Base-by-base conservation (phyloP, 257 asterid species). In the Phtheirospermum japonicum region DNA sequence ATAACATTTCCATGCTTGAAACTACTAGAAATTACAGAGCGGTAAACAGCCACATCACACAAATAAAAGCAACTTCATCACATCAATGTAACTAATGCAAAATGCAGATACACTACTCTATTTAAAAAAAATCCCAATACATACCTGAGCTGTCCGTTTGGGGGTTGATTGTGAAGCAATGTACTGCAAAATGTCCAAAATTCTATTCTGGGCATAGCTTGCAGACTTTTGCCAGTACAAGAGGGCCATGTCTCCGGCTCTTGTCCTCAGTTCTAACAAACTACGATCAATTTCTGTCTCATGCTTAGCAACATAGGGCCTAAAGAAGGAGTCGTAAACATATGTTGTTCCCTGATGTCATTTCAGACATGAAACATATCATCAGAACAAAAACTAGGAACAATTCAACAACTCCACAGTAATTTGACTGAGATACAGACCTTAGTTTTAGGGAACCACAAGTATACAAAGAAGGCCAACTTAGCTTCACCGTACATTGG, bases 401-500 rank as follows among this genome's bases (percentile, higher is more conserved):
- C 23, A 69, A 71, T 45, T 2, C 11, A 50, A 50, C 30, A 52
- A 45, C 43, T 57, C 43, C 11, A 39, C 49, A 58, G 45, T 49
- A 20, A 56, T 23, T 12, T 55, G 61, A 45, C 26, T 34, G 72
- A 66, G 49, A 71, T 50, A 36, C 68, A 57, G 14, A 89, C 98
- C 98, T 85, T 88, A 17, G 97, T 88, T 75, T 86, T 92, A 31
- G 98, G 98, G 77, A 56, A 85, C 98, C 97, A 89, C 77, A 89
- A 65, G 80, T 86, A 92, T 68, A 89, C 71, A 71, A 84, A 79
- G 82, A 92, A 89, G 61, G 97, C 98, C 83, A 92, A 73, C 77
- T 92, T 92, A 59, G 97, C 98, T 82, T 92, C 98, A 76, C 95
- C 83, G 59, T 91, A 88, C 92, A 91, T 81, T 18, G 98, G 98